Conservation (phyloP, 176 grass and related monocot genomes). For the Lolium multiflorum region DNA sequence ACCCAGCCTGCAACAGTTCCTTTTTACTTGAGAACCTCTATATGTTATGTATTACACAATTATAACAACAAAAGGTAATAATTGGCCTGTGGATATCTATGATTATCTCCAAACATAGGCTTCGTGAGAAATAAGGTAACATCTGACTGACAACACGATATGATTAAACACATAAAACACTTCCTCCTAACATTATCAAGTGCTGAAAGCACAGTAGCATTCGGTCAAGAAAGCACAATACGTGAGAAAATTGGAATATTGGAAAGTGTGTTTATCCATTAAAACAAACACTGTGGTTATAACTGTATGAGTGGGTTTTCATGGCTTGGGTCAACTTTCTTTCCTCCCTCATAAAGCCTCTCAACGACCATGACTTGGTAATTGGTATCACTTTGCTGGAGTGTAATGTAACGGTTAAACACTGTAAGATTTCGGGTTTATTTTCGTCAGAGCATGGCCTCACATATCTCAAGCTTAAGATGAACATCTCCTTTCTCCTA, state of each 20-base stretch:
- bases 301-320: background rate
- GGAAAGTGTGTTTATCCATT: background rate
- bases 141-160: constrained; percentile 9
- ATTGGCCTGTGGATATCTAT: background rate
- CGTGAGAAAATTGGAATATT: background rate
- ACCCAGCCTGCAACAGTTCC: constrained; percentile 71
- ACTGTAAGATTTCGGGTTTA: background rate
- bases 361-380: background rate
- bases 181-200: background rate
- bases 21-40: constrained; percentile 2
- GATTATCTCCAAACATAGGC: background rate
- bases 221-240: constrained; percentile 14
- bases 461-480: constrained; percentile 23
- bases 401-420: background rate
- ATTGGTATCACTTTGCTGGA: background rate
- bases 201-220: background rate
- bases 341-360: background rate
- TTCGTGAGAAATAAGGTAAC: constrained; percentile 12
- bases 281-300: background rate
- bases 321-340: background rate
- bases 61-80: constrained; percentile 25
- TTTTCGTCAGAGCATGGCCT: background rate
- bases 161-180: background rate
- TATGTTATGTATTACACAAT: background rate
- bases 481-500: background rate